Base-by-base conservation (phyloP, 805 yeast species). In the Candida sonorensis region DNA sequence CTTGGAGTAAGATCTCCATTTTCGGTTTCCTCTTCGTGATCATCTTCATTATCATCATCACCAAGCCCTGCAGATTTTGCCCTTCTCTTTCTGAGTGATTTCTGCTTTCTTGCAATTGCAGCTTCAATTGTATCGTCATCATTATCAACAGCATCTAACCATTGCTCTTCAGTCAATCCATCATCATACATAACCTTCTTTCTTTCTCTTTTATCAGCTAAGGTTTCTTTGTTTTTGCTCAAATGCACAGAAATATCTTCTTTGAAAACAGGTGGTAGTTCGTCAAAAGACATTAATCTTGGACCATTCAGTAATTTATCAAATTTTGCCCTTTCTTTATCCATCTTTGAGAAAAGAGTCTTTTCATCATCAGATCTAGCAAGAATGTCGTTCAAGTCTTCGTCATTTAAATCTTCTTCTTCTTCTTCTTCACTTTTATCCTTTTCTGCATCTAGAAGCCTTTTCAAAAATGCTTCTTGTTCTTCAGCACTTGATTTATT, bases 401-500 rank as follows among this genome's bases (percentile, higher is more conserved):
- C 83, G 43, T 75, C 62, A 35, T 70, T 65, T 34, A 78, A 82
- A 34, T 79, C 81, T 34, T 70, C 73, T 22, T 50, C 52, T 23
- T 64, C 71, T 13, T 49, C 54, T 10, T 53, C 61, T 17, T 48
- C 51, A 26, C 49, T 50, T 31, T 72, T 73, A 26, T 57, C 59
- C 26, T 76, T 71, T 45, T 81, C 90, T 13, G 78, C 81, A 51
- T 83, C 92, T 32, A 83, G 59, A 33, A 83, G 62, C 37, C 77
- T 69, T 57, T 81, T 75, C 55, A 83, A 67, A 34, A 77, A 75
- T 11, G 81, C 88, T 57, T 83, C 94, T 56, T 83, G 92, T 54
- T 83, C 94, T 57, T 82, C 92, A 2, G 88, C 75, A 9, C 90
- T 82, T 4, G 90, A 81, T 54, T 83, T 83, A 50, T 83, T 81